Percentiles rank a stretch among this genome's conserved stretches.
These are phyloP conservation scores for Pyrenochaeta sp. DNA, from an alignment of 2,329 filamentous ascomycete species.

Conservation along the genomic window DNA sequence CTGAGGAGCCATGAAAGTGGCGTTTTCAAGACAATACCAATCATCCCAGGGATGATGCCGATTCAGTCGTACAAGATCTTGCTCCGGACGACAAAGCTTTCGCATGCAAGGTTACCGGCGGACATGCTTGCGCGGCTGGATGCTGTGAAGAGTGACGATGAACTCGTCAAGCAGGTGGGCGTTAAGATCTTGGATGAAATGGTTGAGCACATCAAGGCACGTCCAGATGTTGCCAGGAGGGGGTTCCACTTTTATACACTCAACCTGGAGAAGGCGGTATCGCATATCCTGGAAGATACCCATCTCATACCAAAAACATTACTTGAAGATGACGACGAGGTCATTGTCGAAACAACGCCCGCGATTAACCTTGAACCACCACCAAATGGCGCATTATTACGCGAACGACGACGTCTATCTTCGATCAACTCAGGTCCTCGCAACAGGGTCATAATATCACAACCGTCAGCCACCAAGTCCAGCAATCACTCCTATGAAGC, in stretches of 20 bases:
- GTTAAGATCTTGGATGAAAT: conserved; percentile 87
- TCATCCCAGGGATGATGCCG: conserved; percentile 96
- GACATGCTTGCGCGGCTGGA: conserved; percentile 75
- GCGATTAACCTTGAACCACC: conserved; percentile 42
- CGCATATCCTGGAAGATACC: conserved; percentile 87
- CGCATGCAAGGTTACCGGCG: conserved; percentile 82
- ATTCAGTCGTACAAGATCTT: conserved; percentile 98
- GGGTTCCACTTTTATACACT: conserved; percentile 98
- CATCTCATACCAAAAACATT: conserved; percentile 74
- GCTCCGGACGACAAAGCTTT: conserved; percentile 91
- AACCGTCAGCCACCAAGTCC: conserved; percentile 64
- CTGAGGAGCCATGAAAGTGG: conserved; percentile 84
- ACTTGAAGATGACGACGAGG: conserved; percentile 52
- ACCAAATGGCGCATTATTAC: conserved; percentile 32
- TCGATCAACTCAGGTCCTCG: conserved; percentile 84
- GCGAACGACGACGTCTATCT: conserved; percentile 70
- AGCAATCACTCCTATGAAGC: conserved; percentile 66
- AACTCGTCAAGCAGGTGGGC: conserved; percentile 80
- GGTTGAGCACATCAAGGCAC: conserved; percentile 78
- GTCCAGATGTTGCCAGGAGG: conserved; percentile 53
- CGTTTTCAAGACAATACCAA: conserved; percentile 83
- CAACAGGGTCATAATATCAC: conserved; percentile 85
- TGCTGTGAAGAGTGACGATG: conserved; percentile 78
- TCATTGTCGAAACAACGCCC: conserved; percentile 58
- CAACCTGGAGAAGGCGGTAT: conserved; percentile 94